phyloP scores from a whole-genome alignment of 495 filamentous ascomycete genomes.

The Podospora pseudocomata region DNA sequence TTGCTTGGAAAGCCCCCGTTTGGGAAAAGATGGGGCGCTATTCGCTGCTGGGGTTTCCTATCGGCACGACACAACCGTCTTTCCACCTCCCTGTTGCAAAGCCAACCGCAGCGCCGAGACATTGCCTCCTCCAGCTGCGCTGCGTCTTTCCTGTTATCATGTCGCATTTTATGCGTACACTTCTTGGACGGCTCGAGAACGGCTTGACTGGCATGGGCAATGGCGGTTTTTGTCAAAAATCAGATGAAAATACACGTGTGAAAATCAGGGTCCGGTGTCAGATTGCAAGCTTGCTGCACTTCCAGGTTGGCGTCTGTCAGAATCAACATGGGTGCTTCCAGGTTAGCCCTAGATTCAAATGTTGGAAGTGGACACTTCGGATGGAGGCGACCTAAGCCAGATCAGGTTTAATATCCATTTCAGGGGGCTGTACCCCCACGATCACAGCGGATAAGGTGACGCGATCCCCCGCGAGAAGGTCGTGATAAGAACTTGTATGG shows the following conservation, averaged over 20 bases:
- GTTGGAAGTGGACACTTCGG: constrained; percentile 1
- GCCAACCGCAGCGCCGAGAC: not conserved
- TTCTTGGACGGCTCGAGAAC: not conserved
- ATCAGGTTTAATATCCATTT: not conserved
- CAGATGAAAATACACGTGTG: not conserved
- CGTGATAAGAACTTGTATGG: not conserved
- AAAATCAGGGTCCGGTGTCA: not conserved
- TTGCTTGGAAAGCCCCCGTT: not conserved
- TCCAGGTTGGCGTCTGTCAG: not conserved
- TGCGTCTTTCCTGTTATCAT: constrained; percentile 1
- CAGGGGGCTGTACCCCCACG: constrained; percentile 1
- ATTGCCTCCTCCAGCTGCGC: not conserved
- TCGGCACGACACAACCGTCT: not conserved
- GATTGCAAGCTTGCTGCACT: not conserved
- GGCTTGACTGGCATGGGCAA: not conserved
- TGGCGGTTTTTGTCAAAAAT: not conserved
- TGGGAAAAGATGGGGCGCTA: not conserved
- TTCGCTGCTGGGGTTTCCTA: not conserved
- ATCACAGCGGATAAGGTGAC: constrained; percentile 1
- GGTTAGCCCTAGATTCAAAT: not conserved
- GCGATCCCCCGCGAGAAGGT: not conserved
- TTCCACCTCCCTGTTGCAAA: not conserved
- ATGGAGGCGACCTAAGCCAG: not conserved
- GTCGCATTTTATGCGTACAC: not conserved
- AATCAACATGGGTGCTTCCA: not conserved